Conservation (phyloP, 2,329 filamentous ascomycete species). For the Colletotrichum sp. region DNA sequence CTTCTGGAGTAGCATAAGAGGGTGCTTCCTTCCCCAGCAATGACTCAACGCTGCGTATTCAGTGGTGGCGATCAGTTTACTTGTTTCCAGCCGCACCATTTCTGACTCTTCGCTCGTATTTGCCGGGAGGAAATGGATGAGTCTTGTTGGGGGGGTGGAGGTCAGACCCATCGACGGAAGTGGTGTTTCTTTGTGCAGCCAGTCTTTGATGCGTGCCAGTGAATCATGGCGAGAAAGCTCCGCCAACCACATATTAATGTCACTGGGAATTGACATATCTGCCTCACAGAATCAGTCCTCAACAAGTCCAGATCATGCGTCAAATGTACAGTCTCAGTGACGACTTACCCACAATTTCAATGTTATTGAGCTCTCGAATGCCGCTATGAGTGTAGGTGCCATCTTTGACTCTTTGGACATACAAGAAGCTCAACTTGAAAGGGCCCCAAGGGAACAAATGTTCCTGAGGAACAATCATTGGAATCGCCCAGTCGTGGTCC, state of each 20-base stretch:
- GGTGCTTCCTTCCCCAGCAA: neutral
- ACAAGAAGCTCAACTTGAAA: neutral
- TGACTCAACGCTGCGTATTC: neutral
- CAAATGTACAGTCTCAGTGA: neutral
- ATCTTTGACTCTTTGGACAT: neutral
- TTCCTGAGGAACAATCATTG: neutral
- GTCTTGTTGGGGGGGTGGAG: neutral
- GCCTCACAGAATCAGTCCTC: neutral
- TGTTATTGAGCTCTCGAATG: neutral
- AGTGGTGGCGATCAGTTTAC: accelerated
- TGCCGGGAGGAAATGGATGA: neutral
- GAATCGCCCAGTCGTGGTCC: neutral
- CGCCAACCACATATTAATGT: neutral
- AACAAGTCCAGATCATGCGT: neutral
- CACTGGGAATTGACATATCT: neutral
- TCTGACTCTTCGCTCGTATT: accelerated
- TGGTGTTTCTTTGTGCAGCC: neutral
- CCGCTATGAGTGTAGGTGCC: neutral
- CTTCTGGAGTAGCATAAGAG: neutral
- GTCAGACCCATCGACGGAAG: neutral
- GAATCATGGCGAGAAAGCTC: neutral
- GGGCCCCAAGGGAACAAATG: neutral
- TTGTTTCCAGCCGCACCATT: neutral
- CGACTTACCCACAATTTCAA: neutral
- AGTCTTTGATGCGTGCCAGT: neutral